Conservation (phyloP, 2,329 filamentous ascomycete genomes). For the Curvularia verruculosa region DNA sequence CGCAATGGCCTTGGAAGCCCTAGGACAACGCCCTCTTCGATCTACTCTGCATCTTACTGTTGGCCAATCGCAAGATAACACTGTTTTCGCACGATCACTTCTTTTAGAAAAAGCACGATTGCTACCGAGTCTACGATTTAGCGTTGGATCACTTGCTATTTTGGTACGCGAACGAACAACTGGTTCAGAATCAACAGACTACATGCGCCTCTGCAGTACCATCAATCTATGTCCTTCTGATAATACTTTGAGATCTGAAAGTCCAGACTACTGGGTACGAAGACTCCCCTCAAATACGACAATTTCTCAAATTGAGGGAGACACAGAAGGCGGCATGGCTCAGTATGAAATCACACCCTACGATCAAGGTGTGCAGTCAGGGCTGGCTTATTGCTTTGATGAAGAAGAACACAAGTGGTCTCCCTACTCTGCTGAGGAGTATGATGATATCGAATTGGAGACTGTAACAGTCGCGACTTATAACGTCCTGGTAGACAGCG, state of each 20-base stretch:
- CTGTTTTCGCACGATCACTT: slow-evolving; percentile 56
- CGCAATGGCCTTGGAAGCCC: slow-evolving; percentile 25
- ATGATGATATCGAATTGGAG: slow-evolving; percentile 4
- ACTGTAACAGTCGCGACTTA: slow-evolving; percentile 50
- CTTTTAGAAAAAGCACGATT: slow-evolving; percentile 60
- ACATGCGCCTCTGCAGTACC: slow-evolving; percentile 65
- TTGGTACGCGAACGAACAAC: slow-evolving; percentile 57
- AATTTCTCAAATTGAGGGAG: not conserved
- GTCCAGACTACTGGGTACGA: slow-evolving; percentile 25
- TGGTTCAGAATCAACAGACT: slow-evolving; percentile 39
- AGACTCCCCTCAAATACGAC: not conserved
- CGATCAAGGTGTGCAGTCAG: slow-evolving; percentile 27
- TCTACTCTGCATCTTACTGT: slow-evolving; percentile 63
- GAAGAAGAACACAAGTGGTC: slow-evolving; percentile 33
- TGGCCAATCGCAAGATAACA: slow-evolving; percentile 61
- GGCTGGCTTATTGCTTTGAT: slow-evolving; percentile 42
- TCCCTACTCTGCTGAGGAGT: not conserved
- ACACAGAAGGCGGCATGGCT: slow-evolving; percentile 7
- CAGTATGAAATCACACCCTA: slow-evolving; percentile 1
- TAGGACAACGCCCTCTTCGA: slow-evolving; percentile 27
- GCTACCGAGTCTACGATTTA: slow-evolving; percentile 59
- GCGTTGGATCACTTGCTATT: slow-evolving; percentile 57
- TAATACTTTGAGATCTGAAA: slow-evolving; percentile 1
- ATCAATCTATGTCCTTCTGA: slow-evolving; percentile 45
- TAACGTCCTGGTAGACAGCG: slow-evolving; percentile 52